These are phyloP conservation scores for Tubosaeta sp. DNA, from an alignment of 768 basidiomycete species.

Conservation along the genomic window DNA sequence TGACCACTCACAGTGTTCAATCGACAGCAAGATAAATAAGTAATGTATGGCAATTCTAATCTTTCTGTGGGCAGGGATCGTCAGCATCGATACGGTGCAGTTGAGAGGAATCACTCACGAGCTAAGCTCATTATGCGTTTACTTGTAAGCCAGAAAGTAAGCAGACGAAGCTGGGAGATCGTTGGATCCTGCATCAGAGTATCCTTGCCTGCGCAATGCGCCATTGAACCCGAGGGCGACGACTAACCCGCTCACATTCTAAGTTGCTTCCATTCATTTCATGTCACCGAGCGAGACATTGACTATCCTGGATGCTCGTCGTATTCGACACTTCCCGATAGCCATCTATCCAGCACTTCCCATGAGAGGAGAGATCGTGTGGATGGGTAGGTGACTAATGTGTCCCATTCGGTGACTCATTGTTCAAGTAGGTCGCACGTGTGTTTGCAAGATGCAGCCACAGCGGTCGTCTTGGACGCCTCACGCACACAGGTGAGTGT, in stretches of 20 bases:
- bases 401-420: no score
- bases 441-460: no score
- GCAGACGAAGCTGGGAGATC: conserved; percentile 84
- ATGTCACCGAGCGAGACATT: no score
- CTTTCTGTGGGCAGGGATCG: not conserved
- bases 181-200: conserved; percentile 78
- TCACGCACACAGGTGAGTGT: no score
- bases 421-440: no score
- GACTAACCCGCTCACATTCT: conserved; percentile 31
- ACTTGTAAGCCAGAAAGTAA: conserved; percentile 81
- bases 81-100: conserved; percentile 3
- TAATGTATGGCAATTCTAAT: conserved; percentile 10
- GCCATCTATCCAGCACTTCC: no score
- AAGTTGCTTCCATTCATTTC: no score
- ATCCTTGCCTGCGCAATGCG: conserved; percentile 70
- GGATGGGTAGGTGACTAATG: no score
- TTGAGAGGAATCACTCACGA: conserved; percentile 10
- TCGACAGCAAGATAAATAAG: conserved; percentile 15
- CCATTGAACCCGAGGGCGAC: conserved; percentile 84
- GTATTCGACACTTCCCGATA: no score
- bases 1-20: conserved; percentile 9
- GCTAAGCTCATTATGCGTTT: conserved; percentile 25
- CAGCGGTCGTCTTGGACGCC: no score
- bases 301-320: no score
- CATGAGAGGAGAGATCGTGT: no score